Base-by-base conservation (phyloP, 192 early-diverging fungal species). In the Lobosporangium transversale region DNA sequence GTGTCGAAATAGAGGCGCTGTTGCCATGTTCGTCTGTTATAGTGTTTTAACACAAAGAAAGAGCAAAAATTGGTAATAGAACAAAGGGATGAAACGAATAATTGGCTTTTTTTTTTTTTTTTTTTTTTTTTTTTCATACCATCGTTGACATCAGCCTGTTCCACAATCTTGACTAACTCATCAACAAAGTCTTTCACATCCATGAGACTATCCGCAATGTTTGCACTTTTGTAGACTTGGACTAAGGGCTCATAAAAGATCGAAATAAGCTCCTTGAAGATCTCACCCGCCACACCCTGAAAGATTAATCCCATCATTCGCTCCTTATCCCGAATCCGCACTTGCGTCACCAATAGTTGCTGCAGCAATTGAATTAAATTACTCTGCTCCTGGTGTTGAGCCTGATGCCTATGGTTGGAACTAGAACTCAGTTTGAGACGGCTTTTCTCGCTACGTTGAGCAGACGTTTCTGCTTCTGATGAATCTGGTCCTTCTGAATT, bases 171-270 rank as follows among this genome's bases (percentile, higher is more conserved):
- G 54, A 88, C 75, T 68, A 88, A 50, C 44, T 88, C 86, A 56
- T 88, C 83, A 1, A 78, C 44, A 66, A 88, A 88, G 14, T 61
- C 70, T 9, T 79, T 74, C 17, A 84, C 51, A 50, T 88, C 83
- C 43, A 78, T 58, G 24, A 88, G 55, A 9, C 83, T 79, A 23
- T 85, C 84, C 2, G 81, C 79, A 43, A 88, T 83, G 48, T 88
- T 88, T 26, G 86, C 86, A 8, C 81, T 60, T 58, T 84, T 84
- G 62, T 88, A 88, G 2, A 88, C 80, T 58, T 83, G 65, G 18
- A 85, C 83, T n/a, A 88, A 56, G 15, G 86, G 86, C 27, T 83
- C 65, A 55, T 88, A 88, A 55, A 88, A 88, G 47, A 88, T 83
- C 18, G 83, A 65, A 47, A 88, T 78, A 23, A 83, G 44, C n/a